Base-by-base conservation (phyloP, 2,329 filamentous ascomycete species). In the Fusarium chlamydosporum region DNA sequence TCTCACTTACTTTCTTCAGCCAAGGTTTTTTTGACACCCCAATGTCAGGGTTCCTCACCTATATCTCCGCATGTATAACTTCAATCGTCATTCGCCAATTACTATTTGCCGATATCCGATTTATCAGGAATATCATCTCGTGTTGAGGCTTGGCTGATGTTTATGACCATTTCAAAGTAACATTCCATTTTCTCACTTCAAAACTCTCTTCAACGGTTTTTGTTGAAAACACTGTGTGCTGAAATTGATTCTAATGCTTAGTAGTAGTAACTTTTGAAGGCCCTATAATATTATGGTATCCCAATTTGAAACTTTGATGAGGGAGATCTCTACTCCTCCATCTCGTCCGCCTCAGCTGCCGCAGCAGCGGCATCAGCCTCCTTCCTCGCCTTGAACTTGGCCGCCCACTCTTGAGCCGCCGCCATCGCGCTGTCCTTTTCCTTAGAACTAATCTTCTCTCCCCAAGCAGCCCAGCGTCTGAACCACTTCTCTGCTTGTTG, bases 391-490 rank as follows among this genome's bases (percentile, higher is more conserved):
- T 83, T 83, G 70, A 79, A 82, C 47, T 79, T 75, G 51, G 85
- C 88, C 33, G 90, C 89, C 85, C 90, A 95, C 71, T 91, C 89
- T 75, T 86, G 86, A 40, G 92, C 92, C 78, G 89, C 85, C 27
- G 86, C 89, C 81, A 90, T 89, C 37, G 94, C 91, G 74, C 85
- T 87, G 73, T 92, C 91, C 69, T 88, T 85, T 69, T 86, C 87
- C 85, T 92, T 81, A 63, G 85, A 82, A 3, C 92, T 93, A 61
- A 88, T 81, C 77, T 86, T 86, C 80, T 91, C 89, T 83, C 99
- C 96, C 88, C 93, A 98, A 71, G 91, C 88, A 59, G 91, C 87
- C 96, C 96, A 99, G 72, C 92, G 88, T 82, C 93, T 93, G 82
- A 98, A 99, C 84, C 97, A 92, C 76, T 89, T 91, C 82, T 91